Conservation (phyloP, 192 early-diverging fungal species). For the Dissophora globulifera region DNA sequence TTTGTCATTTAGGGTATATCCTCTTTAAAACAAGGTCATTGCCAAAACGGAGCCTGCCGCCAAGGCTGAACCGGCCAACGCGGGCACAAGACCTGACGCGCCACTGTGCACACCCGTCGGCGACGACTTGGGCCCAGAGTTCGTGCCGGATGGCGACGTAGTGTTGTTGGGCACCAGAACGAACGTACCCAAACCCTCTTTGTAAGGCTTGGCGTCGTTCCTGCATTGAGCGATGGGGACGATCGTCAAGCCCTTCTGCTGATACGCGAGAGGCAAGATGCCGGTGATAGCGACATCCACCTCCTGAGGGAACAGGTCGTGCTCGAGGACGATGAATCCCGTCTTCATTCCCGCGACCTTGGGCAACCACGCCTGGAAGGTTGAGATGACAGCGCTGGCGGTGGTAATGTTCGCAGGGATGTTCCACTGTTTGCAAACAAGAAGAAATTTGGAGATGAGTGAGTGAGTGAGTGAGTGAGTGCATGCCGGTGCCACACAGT, state of each 20-base stretch:
- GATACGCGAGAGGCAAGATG: conserved; percentile 23
- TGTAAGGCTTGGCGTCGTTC: conserved; percentile 44
- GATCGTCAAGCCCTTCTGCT: conserved; percentile 24
- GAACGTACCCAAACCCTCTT: too few species aligned
- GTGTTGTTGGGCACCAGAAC: too few species aligned
- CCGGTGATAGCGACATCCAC: conserved; percentile 57
- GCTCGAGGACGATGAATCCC: conserved; percentile 62
- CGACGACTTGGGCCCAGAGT: too few species aligned
- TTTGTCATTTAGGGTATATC: too few species aligned
- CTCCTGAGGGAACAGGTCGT: conserved; percentile 59
- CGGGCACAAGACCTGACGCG: too few species aligned
- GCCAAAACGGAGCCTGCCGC: too few species aligned
- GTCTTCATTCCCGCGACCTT: conserved; percentile 50
- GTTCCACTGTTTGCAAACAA: conserved; percentile 24
- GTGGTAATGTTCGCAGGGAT: conserved; percentile 26
- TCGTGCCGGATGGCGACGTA: too few species aligned
- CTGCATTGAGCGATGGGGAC: conserved; percentile 44
- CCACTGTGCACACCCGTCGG: too few species aligned
- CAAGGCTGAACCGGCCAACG: too few species aligned
- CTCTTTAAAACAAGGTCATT: too few species aligned
- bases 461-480: not conserved
- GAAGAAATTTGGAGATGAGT: not conserved
- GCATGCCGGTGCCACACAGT: not conserved
- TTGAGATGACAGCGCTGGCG: conserved; percentile 21
- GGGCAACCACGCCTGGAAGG: conserved; percentile 52